Percentiles rank a stretch among this genome's conserved stretches.
These are phyloP conservation scores for Athelia sp. DNA, from an alignment of 1,284 basidiomycete genomes.

Conservation along the genomic window DNA sequence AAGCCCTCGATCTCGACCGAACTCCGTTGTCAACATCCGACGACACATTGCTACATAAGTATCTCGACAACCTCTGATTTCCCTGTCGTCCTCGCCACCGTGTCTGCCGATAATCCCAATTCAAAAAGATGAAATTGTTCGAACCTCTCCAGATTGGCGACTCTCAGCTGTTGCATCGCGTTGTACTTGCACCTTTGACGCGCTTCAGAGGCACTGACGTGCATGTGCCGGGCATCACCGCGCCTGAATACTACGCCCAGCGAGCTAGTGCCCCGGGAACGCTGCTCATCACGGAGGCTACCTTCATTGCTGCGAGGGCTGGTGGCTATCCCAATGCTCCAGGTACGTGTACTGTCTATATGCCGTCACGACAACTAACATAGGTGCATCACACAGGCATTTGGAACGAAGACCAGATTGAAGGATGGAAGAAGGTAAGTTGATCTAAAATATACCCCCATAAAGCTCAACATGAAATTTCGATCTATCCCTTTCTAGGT, in stretches of 20 bases:
- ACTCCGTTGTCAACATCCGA: no score
- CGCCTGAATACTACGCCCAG: slow-evolving; percentile 21
- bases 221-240: slow-evolving; percentile 1
- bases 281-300: slow-evolving; percentile 25
- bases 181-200: slow-evolving; percentile 23
- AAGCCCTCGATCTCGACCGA: no score
- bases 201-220: slow-evolving; percentile 19
- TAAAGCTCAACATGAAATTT: neutral
- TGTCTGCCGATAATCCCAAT: no score
- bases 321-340: slow-evolving; percentile 15
- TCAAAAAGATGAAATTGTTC: slow-evolving; percentile 17
- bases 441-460: no score
- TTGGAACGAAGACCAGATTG: slow-evolving; percentile 20
- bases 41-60: no score
- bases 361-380: neutral
- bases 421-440: slow-evolving; percentile 22
- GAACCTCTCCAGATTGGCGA: slow-evolving; percentile 21
- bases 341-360: slow-evolving; percentile 14
- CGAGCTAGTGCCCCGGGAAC: slow-evolving; percentile 17
- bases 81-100: no score
- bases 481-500: slow-evolving; percentile 17
- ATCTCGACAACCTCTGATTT: no score
- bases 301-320: slow-evolving; percentile 15
- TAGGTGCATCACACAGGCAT: slow-evolving; percentile 8
- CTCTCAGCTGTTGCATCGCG: slow-evolving; percentile 18